Conservation (phyloP, 2,329 filamentous ascomycete genomes). For the Setomelanomma holmii region DNA sequence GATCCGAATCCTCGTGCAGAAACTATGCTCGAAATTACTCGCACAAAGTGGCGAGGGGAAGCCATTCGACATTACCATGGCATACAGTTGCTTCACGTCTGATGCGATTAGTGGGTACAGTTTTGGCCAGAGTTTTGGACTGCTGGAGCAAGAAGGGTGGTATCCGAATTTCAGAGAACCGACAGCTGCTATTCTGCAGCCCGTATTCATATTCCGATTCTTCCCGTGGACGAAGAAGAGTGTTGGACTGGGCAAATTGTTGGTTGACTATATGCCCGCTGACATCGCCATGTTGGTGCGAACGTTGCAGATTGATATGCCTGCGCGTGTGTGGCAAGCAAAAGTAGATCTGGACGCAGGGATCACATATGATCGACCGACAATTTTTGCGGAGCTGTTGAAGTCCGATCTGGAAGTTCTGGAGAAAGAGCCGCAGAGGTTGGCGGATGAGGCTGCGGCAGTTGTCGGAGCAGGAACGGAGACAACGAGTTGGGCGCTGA, state of each 20-base stretch:
- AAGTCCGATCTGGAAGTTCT: constrained; percentile 18
- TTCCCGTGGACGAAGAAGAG: constrained; percentile 32
- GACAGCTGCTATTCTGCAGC: constrained; percentile 19
- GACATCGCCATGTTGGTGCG: constrained; percentile 27
- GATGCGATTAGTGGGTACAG: constrained; percentile 34
- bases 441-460: constrained; percentile 41
- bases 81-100: constrained; percentile 35
- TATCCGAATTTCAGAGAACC: constrained; percentile 36
- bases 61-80: constrained; percentile 33
- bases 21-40: constrained; percentile 35
- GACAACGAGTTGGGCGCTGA: constrained; percentile 39
- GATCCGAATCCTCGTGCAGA: constrained; percentile 23
- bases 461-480: constrained; percentile 45
- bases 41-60: constrained; percentile 21
- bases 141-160: constrained; percentile 33
- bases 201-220: constrained; percentile 35
- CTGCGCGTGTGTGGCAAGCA: constrained; percentile 25
- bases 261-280: constrained; percentile 29
- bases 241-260: constrained; percentile 19
- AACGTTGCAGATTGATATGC: constrained; percentile 37
- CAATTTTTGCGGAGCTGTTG: constrained; percentile 29
- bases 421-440: constrained; percentile 32
- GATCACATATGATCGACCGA: constrained; percentile 31
- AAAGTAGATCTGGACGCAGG: constrained; percentile 31
- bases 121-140: constrained; percentile 31